Evolutionary conservation across 73 alveolate species (phyloP), one percentile per base, ranked within the genome.

Genomic region (Symbiodinium pilosum): DNA sequence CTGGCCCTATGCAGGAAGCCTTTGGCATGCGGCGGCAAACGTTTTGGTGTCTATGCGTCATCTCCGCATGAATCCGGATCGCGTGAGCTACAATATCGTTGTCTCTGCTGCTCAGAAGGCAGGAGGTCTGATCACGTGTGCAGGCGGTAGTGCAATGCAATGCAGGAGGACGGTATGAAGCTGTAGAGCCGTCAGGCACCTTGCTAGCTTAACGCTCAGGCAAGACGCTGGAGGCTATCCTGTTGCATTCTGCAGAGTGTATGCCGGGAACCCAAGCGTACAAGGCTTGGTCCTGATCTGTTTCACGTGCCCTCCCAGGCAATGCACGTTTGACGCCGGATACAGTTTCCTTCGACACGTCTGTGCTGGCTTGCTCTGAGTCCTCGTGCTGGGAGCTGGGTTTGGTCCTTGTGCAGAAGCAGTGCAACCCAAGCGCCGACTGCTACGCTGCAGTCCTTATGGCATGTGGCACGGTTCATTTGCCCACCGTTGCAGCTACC

Each of bases 91-190:
- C 97, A 91, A 91, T 36, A 83, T 91, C 89, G 97, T 86, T 28
- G 89, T 69, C 42, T 41, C 97, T 4, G 97, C 97, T 36, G 30
- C 81, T 21, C 97, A 91, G 42, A 91, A 91, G 97, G 97, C 52
- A 44, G 43, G 75, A 1, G 59, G 59, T n/a, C n/a, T n/a, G n/a
- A n/a, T n/a, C n/a, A n/a, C n/a, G n/a, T n/a, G n/a, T n/a, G n/a
- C n/a, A n/a, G n/a, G n/a, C n/a, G n/a, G n/a, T n/a, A n/a, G n/a
- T n/a, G n/a, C n/a, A n/a, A n/a, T n/a, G n/a, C n/a, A n/a, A n/a
- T n/a, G n/a, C n/a, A n/a, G n/a, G 73, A 4, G 73, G 26, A n/a
- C 2, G 73, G 73, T 24, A 54, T 26, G 26, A 24, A 26, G 26
- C 32, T 5, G 73, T 8, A 24, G 73, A 26, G 26, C 73, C 68